Evolutionary conservation across 2,329 filamentous ascomycete species (phyloP).

Genomic region (Diaporthe caulivora): DNA sequence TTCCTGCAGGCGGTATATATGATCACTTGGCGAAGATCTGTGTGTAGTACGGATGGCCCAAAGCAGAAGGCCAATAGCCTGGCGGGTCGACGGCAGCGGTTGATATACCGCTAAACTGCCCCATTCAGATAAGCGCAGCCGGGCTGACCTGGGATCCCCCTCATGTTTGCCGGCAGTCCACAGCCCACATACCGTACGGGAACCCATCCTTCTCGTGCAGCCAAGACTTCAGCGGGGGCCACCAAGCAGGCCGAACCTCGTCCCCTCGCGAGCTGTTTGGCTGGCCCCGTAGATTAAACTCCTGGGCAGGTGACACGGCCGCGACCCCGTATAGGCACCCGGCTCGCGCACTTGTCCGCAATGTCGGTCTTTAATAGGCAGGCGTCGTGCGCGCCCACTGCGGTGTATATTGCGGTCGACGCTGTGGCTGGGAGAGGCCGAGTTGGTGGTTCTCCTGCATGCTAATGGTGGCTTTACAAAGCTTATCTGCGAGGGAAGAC

Average conservation of each 20-base stretch:
- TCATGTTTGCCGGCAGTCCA: conserved; percentile 12
- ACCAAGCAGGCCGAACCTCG: conserved; percentile 6
- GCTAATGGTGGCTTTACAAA: not conserved
- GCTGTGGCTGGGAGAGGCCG: not conserved
- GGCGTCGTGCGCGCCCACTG: not conserved
- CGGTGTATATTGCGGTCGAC: not conserved
- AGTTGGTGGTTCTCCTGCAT: not conserved
- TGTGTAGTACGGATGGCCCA: not conserved
- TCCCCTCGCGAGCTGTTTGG: conserved; percentile 11
- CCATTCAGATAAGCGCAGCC: not conserved
- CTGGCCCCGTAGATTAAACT: conserved; percentile 4
- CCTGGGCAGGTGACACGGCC: conserved; percentile 16
- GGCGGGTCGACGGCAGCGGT: not conserved
- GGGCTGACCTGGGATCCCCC: not conserved
- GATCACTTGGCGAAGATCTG: conserved; percentile 11
- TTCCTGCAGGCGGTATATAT: not conserved
- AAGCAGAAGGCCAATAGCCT: conserved; percentile 7
- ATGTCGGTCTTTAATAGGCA: conserved; percentile 6
- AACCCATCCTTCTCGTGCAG: not conserved
- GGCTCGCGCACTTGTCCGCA: not conserved
- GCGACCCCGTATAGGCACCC: conserved; percentile 15
- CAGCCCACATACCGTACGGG: not conserved
- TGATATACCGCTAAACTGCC: conserved; percentile 12
- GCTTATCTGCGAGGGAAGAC: conserved; percentile 6
- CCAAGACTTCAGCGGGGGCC: conserved; percentile 5